phyloP scores from a whole-genome alignment of 176 grass and related monocot species.

The Canna indica region DNA sequence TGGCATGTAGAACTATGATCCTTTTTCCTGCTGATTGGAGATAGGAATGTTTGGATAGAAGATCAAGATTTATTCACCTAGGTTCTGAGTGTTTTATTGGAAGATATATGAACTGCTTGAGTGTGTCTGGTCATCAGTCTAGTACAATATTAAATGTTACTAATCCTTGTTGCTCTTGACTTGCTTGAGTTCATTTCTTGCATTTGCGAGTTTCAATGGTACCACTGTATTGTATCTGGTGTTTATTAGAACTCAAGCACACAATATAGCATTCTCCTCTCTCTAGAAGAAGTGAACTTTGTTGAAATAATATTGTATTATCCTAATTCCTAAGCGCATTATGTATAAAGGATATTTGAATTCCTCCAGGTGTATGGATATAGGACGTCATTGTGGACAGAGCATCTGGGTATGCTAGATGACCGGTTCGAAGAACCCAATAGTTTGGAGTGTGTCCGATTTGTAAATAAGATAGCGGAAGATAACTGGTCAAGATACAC shows the following conservation, averaged over 20 bases:
- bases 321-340: not conserved
- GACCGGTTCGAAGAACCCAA: slow-evolving; percentile 48
- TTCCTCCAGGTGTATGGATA: slow-evolving; percentile 68
- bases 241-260: no score
- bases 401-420: slow-evolving; percentile 65
- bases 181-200: not conserved
- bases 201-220: not conserved
- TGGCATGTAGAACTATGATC: not conserved
- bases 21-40: not conserved
- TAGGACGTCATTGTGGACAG: slow-evolving; percentile 76
- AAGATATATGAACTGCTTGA: no score
- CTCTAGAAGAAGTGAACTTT: not conserved
- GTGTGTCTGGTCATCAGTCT: no score
- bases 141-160: no score
- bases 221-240: not conserved
- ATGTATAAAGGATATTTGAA: not conserved
- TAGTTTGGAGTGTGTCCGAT: slow-evolving; percentile 46
- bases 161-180: no score
- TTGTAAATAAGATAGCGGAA: slow-evolving; percentile 60
- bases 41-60: not conserved
- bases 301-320: not conserved
- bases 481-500: slow-evolving; percentile 58
- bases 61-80: no score
- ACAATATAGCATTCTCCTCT: not conserved
- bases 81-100: no score